Evolutionary conservation across 2,329 filamentous ascomycete species (phyloP).

Genomic region (Capronia coronata): DNA sequence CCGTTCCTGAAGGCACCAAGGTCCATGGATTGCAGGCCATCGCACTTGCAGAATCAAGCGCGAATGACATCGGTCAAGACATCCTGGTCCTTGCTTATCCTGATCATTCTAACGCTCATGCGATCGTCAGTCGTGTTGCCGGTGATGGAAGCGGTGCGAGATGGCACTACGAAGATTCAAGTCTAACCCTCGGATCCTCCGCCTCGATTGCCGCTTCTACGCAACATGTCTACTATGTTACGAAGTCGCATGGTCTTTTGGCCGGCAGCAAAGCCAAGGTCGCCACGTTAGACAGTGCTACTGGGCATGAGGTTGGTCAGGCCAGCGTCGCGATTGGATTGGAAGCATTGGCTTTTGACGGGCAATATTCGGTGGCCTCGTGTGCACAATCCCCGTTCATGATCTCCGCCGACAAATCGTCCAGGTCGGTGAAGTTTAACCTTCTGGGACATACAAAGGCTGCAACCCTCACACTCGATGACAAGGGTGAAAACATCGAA

Average conservation of each 20-base stretch:
- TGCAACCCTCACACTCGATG: slow-evolving; percentile 35
- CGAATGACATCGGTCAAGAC: slow-evolving; percentile 56
- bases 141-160: slow-evolving; percentile 64
- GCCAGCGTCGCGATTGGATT: slow-evolving; percentile 65
- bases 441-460: slow-evolving; percentile 40
- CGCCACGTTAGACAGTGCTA: slow-evolving; percentile 63
- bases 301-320: slow-evolving; percentile 66
- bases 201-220: slow-evolving; percentile 67
- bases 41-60: slow-evolving; percentile 40
- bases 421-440: slow-evolving; percentile 42
- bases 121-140: slow-evolving; percentile 53
- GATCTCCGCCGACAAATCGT: slow-evolving; percentile 40
- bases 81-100: slow-evolving; percentile 55
- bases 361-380: slow-evolving; percentile 20
- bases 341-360: slow-evolving; percentile 50
- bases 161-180: slow-evolving; percentile 69
- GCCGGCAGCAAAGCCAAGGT: slow-evolving; percentile 72
- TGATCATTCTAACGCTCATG: slow-evolving; percentile 58
- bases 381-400: slow-evolving; percentile 40
- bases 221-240: slow-evolving; percentile 67
- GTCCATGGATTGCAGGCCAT: slow-evolving; percentile 29
- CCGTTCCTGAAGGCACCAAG: slow-evolving; percentile 46
- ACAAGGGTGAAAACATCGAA: slow-evolving; percentile 44
- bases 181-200: slow-evolving; percentile 59
- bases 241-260: slow-evolving; percentile 59